Evolutionary conservation across 257 asterid genomes (phyloP), one percentile per base, ranked within the genome.

Genomic region (Solanum infundibuliforme): DNA sequence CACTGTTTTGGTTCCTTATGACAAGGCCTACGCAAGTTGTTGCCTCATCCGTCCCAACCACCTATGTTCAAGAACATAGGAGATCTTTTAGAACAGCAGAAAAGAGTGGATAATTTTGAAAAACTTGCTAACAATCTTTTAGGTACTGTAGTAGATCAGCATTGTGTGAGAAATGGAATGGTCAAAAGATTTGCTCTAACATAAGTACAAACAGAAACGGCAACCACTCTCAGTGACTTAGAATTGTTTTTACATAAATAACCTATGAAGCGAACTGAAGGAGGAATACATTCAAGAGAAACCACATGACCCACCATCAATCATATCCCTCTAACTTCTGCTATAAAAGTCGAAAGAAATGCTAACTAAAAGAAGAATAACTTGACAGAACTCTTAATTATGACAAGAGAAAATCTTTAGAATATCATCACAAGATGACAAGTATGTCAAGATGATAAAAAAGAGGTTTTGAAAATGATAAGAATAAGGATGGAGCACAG

Each of bases 21-120:
- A 92, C 93, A 87, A 97, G 74, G 29, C 99, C 98, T 27, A 95
- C 94, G 85, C 99, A 96, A 71, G 99, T 97, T 72, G 99, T 97
- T 89, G 99, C 99, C 93, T 96, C 99, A 87, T 97, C 99, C 41
- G 97, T 97, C 83, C 99, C 99, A 68, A 93, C 94, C 48, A 95
- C 88, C 99, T 96, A 86, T 89, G 62, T 81, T 75, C 72, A 60
- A 55, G 76, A 87, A 72, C 25, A 41, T 36, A 48, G 27, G 31
- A 68, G 23, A 31, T 13, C 38, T 43, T 72, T 46, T 25, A 32
- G 38, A 86, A 88, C 86, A 52, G 58, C 29, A 83, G 46, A 88
- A 73, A 18, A 66, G 74, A 31, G 58, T 21, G 81, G 39, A 71
- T 66, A 73, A 74, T 69, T 38, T 25, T 60, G 77, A 76, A 46